Base-by-base conservation (phyloP, 2,329 filamentous ascomycete genomes). In the Alternaria brassicae region DNA sequence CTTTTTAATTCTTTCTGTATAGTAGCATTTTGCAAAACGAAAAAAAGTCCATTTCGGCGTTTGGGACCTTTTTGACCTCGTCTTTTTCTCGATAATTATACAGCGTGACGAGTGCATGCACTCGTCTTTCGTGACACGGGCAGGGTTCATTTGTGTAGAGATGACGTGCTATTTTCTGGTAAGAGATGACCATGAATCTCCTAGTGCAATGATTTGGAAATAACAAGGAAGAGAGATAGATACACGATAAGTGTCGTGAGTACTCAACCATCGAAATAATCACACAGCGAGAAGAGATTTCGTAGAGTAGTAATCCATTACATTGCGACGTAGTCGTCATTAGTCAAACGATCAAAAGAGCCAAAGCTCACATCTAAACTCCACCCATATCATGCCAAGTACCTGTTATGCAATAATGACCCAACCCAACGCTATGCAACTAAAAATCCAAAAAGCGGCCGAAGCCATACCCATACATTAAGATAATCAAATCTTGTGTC, bases 341-440 rank as follows among this genome's bases (percentile, higher is more conserved):
- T 53, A 53, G 3, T 57, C 54, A 39, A 57, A 48, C 13, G 15
- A 34, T n/a, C 28, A 48, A 48, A 36, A 12, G 44, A 36, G 30
- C 48, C 6, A 53, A 13, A 40, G 52, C 50, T 41, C 41, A 8
- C 23, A 36, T 41, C 49, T 28, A 34, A 32, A 52, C 27, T 23
- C 19, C 36, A 41, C n/a, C 41, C 40, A 58, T 19, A 12, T 41
- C 10, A 50, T 50, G 47, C 7, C 3, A 32, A 40, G 54, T 30
- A 19, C 17, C 15, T 53, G 23, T 48, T 37, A 21, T 41, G 34
- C 19, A 41, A 53, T 36, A 34, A 27, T 25, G 23, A 48, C 41
- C 36, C 32, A 41, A 48, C 17, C 39, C 44, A 50, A 50, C 56
- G 56, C 50, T 59, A 62, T 58, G 56, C 59, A 56, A 55, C 27